Conservation (phyloP, 106 monocot species). For the Gastrodia elata region DNA sequence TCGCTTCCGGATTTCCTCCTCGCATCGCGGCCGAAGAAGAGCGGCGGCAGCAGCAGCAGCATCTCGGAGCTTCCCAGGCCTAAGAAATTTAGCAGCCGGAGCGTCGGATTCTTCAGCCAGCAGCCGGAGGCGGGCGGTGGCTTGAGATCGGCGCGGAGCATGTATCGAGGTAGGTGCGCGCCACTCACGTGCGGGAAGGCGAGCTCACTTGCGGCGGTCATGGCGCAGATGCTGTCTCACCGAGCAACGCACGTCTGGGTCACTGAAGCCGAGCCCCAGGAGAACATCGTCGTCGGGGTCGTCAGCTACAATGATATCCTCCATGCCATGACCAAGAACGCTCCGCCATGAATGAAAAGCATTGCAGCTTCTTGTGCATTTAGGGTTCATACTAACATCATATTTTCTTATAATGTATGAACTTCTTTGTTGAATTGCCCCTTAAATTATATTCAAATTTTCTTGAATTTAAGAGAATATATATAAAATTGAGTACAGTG, state of each 20-base stretch:
- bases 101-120: slow-evolving; percentile 61
- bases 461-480: too few relatives aligned
- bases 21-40: slow-evolving; percentile 10
- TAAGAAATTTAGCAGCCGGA: slow-evolving; percentile 84
- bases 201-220: slow-evolving; percentile 84
- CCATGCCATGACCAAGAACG: slow-evolving; percentile 59
- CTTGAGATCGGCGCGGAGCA: slow-evolving; percentile 28
- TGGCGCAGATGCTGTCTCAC: slow-evolving; percentile 96
- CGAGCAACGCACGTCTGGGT: slow-evolving; percentile 95
- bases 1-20: slow-evolving; percentile 17
- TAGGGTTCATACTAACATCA: neutral
- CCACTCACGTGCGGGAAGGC: slow-evolving; percentile 64
- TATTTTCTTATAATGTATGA: too few relatives aligned
- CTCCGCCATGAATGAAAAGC: slow-evolving; percentile 5
- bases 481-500: too few relatives aligned
- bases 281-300: slow-evolving; percentile 54
- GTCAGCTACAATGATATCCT: slow-evolving; percentile 71
- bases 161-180: slow-evolving; percentile 75
- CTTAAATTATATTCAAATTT: too few relatives aligned
- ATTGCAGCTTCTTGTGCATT: neutral
- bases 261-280: slow-evolving; percentile 37
- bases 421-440: too few relatives aligned
- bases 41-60: too few relatives aligned
- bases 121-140: slow-evolving; percentile 19
- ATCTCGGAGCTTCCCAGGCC: slow-evolving; percentile 27